Conservation (phyloP, 2,329 filamentous ascomycete species). For the Trichocomaceae sp. region DNA sequence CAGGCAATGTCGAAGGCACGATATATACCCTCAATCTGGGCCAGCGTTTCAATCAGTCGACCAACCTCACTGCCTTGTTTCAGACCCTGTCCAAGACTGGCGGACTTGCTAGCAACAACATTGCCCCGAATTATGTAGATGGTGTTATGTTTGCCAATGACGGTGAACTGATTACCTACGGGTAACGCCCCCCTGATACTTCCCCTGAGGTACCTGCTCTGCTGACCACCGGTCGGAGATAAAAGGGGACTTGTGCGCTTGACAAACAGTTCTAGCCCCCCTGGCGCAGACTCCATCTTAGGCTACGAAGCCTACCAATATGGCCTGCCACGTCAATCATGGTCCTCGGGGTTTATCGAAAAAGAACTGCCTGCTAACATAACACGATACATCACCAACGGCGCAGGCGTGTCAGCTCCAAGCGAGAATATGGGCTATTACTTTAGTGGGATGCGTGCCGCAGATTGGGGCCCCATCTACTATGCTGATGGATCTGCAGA, state of each 20-base stretch:
- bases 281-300: slow-evolving; percentile 40
- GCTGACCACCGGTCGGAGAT: background rate
- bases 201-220: background rate
- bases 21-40: slow-evolving; percentile 58
- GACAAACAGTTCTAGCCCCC: slow-evolving; percentile 33
- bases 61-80: slow-evolving; percentile 51
- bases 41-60: slow-evolving; percentile 46
- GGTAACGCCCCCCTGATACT: slow-evolving; percentile 27
- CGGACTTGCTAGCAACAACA: slow-evolving; percentile 45
- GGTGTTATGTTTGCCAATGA: slow-evolving; percentile 62
- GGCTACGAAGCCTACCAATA: slow-evolving; percentile 51
- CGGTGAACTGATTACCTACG: slow-evolving; percentile 57
- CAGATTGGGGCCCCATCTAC: slow-evolving; percentile 47
- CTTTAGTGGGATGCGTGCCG: slow-evolving; percentile 57
- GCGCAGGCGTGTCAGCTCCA: slow-evolving; percentile 57
- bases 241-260: slow-evolving; percentile 41
- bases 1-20: slow-evolving; percentile 49
- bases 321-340: slow-evolving; percentile 40
- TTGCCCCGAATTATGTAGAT: slow-evolving; percentile 53
- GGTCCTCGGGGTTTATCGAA: slow-evolving; percentile 40
- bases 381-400: slow-evolving; percentile 59
- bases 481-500: slow-evolving; percentile 27
- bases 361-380: slow-evolving; percentile 40
- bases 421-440: slow-evolving; percentile 68
- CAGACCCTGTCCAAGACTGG: slow-evolving; percentile 43